Conservation (phyloP, 768 basidiomycete species). For the Albatrellus ellisii region DNA sequence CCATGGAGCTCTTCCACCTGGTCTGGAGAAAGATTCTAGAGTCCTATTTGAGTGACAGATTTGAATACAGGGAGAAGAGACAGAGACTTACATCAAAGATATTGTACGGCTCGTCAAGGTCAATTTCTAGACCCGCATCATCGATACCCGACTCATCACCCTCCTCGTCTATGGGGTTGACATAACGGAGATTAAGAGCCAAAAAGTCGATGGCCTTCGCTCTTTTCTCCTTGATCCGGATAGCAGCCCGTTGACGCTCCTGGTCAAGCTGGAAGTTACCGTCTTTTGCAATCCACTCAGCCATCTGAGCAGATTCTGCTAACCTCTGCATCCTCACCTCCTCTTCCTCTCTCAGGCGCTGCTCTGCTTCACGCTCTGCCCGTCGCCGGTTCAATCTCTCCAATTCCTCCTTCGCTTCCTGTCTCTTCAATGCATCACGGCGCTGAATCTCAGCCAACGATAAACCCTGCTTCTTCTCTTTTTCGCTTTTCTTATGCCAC, state of each 20-base stretch:
- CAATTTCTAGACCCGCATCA: constrained; percentile 88
- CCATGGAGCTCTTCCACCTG: constrained; percentile 91
- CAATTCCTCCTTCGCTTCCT: constrained; percentile 92
- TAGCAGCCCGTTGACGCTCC: constrained; percentile 79
- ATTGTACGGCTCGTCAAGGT: constrained; percentile 95
- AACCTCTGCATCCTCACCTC: constrained; percentile 78
- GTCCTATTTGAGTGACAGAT: neutral
- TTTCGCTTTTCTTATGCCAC: constrained; percentile 98
- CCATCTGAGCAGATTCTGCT: constrained; percentile 95
- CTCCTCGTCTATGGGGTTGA: constrained; percentile 54
- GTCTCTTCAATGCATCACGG: constrained; percentile 65
- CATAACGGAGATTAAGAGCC: constrained; percentile 90
- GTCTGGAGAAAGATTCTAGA: constrained; percentile 67
- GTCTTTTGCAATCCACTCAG: constrained; percentile 94
- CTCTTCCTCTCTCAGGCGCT: constrained; percentile 82
- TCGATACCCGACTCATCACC: constrained; percentile 58
- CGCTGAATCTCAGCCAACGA: constrained; percentile 64
- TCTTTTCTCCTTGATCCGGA: constrained; percentile 89
- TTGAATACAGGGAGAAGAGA: neutral
- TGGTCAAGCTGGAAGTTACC: constrained; percentile 96
- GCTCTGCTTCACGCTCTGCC: constrained; percentile 87
- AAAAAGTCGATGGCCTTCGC: constrained; percentile 99
- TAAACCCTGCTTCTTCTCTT: constrained; percentile 83
- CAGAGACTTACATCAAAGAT: constrained; percentile 79
- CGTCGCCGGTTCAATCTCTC: constrained; percentile 82